A percentile compares a stretch with the other conserved stretches of the same genome.
Conservation (phyloP, 176 grass and related monocot species). For the Leersia perrieri region DNA sequence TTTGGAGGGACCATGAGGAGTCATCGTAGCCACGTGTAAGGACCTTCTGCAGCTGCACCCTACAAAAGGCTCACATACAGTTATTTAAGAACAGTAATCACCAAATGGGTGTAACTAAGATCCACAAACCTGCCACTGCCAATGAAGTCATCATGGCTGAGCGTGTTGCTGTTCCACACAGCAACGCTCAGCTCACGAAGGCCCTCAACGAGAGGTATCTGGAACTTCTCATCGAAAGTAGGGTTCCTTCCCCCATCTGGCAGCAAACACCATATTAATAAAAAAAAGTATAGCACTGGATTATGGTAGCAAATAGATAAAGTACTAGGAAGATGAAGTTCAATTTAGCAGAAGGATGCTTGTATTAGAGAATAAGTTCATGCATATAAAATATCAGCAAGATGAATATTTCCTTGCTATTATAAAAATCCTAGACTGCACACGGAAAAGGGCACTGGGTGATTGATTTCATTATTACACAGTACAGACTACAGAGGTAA, state of each 20-base stretch:
- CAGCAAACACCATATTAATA: slow-evolving; percentile 32
- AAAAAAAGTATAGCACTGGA: neutral
- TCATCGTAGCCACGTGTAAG: slow-evolving; percentile 77
- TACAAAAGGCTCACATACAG: slow-evolving; percentile 27
- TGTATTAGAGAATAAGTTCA: neutral
- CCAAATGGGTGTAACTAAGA: neutral
- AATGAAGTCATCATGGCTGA: slow-evolving; percentile 69
- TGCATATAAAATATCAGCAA: neutral
- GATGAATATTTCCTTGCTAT: neutral
- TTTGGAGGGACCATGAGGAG: slow-evolving; percentile 69
- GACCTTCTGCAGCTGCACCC: slow-evolving; percentile 78
- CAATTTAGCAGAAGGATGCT: neutral
- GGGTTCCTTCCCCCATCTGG: slow-evolving; percentile 84
- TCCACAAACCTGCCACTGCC: slow-evolving; percentile 65
- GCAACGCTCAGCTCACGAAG: slow-evolving; percentile 60
- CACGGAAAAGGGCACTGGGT: neutral
- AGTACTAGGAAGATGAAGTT: neutral
- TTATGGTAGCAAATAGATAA: neutral
- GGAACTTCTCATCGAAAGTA: slow-evolving; percentile 79
- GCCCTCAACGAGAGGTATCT: slow-evolving; percentile 77
- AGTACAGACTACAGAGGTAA: neutral
- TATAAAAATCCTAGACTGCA: neutral
- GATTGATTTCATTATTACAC: neutral
- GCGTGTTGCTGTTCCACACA: slow-evolving; percentile 84
- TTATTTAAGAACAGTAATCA: neutral